phyloP scores from a whole-genome alignment of 306 rosid species.

The Aeschynomene evenia region DNA sequence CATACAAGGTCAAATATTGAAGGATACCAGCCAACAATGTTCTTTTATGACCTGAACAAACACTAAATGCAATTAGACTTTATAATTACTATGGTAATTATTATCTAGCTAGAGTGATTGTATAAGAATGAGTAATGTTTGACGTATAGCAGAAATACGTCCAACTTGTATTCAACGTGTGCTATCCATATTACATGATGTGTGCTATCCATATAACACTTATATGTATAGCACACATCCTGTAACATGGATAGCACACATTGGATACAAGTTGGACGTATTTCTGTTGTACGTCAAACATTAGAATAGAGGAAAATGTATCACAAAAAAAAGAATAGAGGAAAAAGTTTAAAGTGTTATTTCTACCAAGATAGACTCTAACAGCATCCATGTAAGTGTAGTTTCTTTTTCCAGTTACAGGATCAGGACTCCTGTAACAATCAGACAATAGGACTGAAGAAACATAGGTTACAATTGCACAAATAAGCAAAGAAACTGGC shows the following conservation, averaged over 20 bases:
- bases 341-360: background rate
- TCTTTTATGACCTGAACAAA: conserved; percentile 52
- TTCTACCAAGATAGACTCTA: conserved; percentile 59
- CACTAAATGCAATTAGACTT: conserved; percentile 30
- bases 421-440: conserved; percentile 68
- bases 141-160: no score
- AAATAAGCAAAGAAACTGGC: conserved; percentile 45
- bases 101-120: background rate
- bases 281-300: no score
- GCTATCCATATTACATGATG: no score
- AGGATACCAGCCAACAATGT: conserved; percentile 54
- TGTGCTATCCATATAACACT: no score
- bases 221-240: no score
- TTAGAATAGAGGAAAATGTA: no score
- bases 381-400: conserved; percentile 68
- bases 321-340: background rate
- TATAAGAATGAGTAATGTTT: no score
- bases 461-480: conserved; percentile 54
- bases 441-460: conserved; percentile 60
- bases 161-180: no score
- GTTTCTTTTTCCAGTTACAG: conserved; percentile 66
- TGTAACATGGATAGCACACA: no score
- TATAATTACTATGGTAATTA: background rate
- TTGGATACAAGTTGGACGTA: no score
- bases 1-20: conserved; percentile 63